phyloP scores from a whole-genome alignment of 495 filamentous ascomycete genomes.

The Emericellopsis terricola region DNA sequence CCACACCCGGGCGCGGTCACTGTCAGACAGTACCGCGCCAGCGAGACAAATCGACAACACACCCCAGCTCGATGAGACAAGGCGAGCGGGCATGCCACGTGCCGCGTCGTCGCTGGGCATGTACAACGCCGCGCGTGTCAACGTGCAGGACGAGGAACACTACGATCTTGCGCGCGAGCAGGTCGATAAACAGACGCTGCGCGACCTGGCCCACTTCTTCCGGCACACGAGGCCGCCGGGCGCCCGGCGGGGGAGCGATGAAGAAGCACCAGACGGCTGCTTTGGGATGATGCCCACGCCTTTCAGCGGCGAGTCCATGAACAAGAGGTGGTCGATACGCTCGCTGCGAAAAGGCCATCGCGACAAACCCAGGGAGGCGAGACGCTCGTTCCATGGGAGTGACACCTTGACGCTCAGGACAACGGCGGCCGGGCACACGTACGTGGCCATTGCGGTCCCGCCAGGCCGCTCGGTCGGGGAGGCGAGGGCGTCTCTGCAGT shows the following conservation, averaged over 20 bases:
- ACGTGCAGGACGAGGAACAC: background rate
- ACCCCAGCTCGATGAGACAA: background rate
- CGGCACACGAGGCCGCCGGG: slow-evolving; percentile 4
- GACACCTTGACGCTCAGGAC: slow-evolving; percentile 1
- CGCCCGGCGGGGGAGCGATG: background rate
- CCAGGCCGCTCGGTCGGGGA: background rate
- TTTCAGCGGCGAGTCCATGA: too few relatives aligned
- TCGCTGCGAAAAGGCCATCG: slow-evolving; percentile 5
- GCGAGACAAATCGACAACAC: background rate
- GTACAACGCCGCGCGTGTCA: background rate
- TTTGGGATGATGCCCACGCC: background rate
- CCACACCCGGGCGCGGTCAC: background rate
- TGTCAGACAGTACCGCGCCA: background rate
- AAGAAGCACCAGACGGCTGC: background rate
- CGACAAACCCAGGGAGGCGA: slow-evolving; percentile 2
- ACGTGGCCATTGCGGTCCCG: slow-evolving; percentile 4
- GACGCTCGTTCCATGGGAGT: slow-evolving; percentile 5
- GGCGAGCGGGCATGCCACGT: background rate
- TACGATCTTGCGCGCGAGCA: slow-evolving; percentile 3
- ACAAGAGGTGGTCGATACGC: slow-evolving; percentile 5
- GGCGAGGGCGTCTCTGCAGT: background rate
- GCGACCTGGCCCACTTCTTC: slow-evolving; percentile 4
- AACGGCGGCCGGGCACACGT: slow-evolving; percentile 3
- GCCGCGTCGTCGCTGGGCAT: background rate
- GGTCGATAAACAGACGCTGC: slow-evolving; percentile 2